Evolutionary conservation across 179 eudicot species (phyloP), one percentile per base, ranked within the genome.

Genomic region (Silene coronaria): DNA sequence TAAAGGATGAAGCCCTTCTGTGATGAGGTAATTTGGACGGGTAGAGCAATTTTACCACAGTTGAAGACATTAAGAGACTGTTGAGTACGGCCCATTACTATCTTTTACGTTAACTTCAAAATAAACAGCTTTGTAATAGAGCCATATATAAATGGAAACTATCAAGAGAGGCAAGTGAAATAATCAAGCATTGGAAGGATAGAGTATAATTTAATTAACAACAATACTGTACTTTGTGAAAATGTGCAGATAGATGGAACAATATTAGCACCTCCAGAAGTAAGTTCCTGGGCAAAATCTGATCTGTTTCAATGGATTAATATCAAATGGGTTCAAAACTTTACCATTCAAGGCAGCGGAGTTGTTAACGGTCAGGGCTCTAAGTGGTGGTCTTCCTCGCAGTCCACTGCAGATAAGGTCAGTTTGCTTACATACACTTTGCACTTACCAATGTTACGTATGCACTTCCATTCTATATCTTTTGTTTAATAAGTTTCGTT

Each of bases 321-420:
- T 55, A 74, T 90, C 77, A 92, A 92, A 82, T 90, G 96, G 97
- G 74, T 89, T 53, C 85, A 90, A 16, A 86, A 86, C 72, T 86
- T 92, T 79, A 90, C 91, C 65, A 89, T 92, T 66, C 88, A 84
- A 90, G 97, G 97, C 30, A 65, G 58, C 36, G 97, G 96, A 59
- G 75, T 76, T 42, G 78, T 85, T 61, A 93, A 92, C 73, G 97
- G 97, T 59, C 96, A 87, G 72, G 97, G 96, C 57, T 84, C 77
- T 65, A 79, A 88, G 53, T 92, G 97, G 97, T 90, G 97, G 97
- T 17, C 63, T 66, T 75, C 80, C 75, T 85, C 88, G 46, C 77
- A 62, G 28, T 38, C 60, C 32, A 63, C 60, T 62, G 76, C 66
- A 57, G 73, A 70, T 79, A 81, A 87, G 85, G 89, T 89, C 2